A percentile compares a stretch with the other conserved stretches of the same genome.
Conservation (phyloP, 176 grass and related monocot genomes). For the Oryza nivara region DNA sequence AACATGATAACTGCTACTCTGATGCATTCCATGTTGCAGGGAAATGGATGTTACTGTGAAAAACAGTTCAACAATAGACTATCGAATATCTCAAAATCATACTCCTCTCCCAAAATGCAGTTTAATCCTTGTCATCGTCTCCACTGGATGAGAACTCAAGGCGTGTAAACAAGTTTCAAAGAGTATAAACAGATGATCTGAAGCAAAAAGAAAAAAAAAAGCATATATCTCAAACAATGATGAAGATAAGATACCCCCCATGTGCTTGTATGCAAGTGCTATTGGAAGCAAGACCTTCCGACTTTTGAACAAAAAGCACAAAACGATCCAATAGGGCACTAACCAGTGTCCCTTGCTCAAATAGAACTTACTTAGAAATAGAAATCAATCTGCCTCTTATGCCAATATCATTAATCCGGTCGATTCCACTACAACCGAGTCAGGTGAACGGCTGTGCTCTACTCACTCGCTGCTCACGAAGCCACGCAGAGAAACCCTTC, state of each 20-base stretch:
- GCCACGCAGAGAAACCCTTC: constrained; percentile 1
- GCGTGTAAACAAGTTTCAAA: constrained; percentile 11
- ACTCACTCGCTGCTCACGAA: neutral
- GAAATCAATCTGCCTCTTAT: neutral
- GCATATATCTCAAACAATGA: neutral
- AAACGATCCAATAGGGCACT: neutral
- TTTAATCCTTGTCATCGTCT: neutral
- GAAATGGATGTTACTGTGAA: neutral
- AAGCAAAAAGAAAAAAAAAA: neutral
- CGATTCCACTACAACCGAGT: neutral
- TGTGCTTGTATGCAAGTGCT: neutral
- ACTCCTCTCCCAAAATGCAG: neutral
- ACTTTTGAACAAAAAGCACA: neutral
- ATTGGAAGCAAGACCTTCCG: neutral
- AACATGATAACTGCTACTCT: constrained; percentile 2
- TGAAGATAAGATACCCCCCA: neutral
- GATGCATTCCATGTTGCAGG: neutral
- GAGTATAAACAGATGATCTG: neutral
- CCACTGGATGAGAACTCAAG: neutral
- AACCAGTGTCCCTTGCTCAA: constrained; percentile 11
- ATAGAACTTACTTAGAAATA: neutral
- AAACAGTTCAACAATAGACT: neutral
- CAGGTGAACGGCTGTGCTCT: neutral
- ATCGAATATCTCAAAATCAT: neutral
- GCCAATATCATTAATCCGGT: neutral